These are phyloP conservation scores for Aspergillus conjunctus DNA, from an alignment of 495 filamentous ascomycete genomes.

Conservation along the genomic window DNA sequence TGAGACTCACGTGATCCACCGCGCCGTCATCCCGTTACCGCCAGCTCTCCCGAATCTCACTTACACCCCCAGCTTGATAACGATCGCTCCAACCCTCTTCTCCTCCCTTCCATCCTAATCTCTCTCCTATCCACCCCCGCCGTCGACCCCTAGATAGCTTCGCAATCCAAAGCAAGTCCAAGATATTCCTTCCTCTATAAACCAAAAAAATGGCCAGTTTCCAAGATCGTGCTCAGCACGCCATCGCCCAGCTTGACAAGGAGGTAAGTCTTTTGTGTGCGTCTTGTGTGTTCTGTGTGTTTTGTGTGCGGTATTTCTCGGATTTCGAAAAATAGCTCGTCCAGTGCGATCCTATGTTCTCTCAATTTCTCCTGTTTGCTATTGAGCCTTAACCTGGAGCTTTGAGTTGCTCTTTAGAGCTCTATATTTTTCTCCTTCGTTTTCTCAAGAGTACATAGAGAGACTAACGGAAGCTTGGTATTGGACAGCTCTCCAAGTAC, in stretches of 20 bases:
- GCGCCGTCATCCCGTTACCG: constrained; percentile 24
- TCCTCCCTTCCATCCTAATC: constrained; percentile 12
- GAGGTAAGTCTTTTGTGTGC: constrained; percentile 69
- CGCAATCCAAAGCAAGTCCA: constrained; percentile 6
- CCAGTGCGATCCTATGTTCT: not conserved
- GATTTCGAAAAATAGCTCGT: constrained; percentile 4
- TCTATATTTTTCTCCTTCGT: constrained; percentile 5
- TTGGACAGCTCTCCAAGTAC: constrained; percentile 90
- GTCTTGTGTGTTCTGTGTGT: constrained; percentile 33
- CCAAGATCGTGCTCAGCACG: constrained; percentile 89
- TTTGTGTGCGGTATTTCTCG: constrained; percentile 31
- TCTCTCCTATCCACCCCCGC: constrained; percentile 4
- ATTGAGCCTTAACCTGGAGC: not conserved
- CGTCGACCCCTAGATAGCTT: not conserved
- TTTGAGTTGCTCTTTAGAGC: not conserved
- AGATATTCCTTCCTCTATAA: constrained; percentile 11
- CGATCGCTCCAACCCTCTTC: constrained; percentile 9
- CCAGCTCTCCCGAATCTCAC: constrained; percentile 28
- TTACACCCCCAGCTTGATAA: constrained; percentile 16
- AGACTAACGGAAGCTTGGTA: constrained; percentile 22
- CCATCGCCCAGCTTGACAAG: constrained; percentile 91
- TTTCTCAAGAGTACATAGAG: constrained; percentile 7
- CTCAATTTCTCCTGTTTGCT: not conserved
- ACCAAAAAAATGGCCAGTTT: constrained; percentile 62
- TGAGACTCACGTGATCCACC: constrained; percentile 26